phyloP scores from a whole-genome alignment of 2,329 filamentous ascomycete genomes.

The Penicillium paneum region DNA sequence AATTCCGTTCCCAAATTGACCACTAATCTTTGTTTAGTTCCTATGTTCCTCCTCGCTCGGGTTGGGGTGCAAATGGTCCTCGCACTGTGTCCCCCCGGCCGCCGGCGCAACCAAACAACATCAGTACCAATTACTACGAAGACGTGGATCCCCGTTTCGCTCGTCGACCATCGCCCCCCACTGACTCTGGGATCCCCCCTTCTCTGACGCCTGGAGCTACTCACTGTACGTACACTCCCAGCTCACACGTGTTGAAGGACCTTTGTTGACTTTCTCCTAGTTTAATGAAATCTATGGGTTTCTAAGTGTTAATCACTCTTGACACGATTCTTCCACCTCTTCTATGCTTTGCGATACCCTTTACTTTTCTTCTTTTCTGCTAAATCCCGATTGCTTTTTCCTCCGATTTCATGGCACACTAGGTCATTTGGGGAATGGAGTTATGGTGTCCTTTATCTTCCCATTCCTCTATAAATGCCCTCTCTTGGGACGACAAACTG shows the following conservation, averaged over 20 bases:
- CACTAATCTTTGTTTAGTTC: slow-evolving; percentile 22
- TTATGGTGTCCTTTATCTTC: slow-evolving; percentile 7
- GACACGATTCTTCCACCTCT: slow-evolving; percentile 6
- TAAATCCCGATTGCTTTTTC: slow-evolving; percentile 10
- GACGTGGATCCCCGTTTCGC: slow-evolving; percentile 88
- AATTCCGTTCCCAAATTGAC: background rate
- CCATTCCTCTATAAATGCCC: background rate
- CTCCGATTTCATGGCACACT: slow-evolving; percentile 8
- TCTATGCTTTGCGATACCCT: slow-evolving; percentile 21
- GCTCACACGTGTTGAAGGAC: slow-evolving; percentile 56
- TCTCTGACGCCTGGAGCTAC: slow-evolving; percentile 38
- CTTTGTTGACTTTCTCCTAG: slow-evolving; percentile 71
- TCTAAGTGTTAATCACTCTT: slow-evolving; percentile 2
- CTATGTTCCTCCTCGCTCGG: slow-evolving; percentile 49
- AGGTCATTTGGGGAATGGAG: slow-evolving; percentile 15
- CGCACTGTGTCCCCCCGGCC: slow-evolving; percentile 17
- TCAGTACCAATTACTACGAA: slow-evolving; percentile 69
- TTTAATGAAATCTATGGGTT: slow-evolving; percentile 59
- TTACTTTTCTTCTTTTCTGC: slow-evolving; percentile 11
- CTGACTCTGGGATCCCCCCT: slow-evolving; percentile 30
- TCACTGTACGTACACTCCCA: slow-evolving; percentile 38
- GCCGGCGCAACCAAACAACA: slow-evolving; percentile 1
- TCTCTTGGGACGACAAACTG: background rate
- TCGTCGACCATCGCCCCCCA: slow-evolving; percentile 29
- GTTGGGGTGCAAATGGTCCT: slow-evolving; percentile 31